phyloP scores from a whole-genome alignment of 805 yeast genomes.

The Ogataea neopini region DNA sequence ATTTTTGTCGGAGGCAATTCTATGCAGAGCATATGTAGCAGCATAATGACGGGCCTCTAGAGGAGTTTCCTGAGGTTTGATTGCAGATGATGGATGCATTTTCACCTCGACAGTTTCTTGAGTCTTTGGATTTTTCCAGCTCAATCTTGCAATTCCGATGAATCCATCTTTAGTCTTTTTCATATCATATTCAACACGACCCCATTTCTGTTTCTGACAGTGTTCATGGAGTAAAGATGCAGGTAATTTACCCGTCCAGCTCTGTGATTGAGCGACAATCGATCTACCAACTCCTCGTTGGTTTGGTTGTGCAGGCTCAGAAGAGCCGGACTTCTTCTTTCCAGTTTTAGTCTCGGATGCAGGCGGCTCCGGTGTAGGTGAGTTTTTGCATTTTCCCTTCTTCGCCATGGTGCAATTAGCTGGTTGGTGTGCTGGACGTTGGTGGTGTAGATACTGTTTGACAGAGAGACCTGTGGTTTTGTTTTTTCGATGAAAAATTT shows the following conservation, averaged over 20 bases:
- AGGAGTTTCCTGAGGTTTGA: slow-evolving; percentile 73
- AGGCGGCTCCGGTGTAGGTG: slow-evolving; percentile 10
- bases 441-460: too few species aligned
- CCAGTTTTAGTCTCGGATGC: slow-evolving; percentile 14
- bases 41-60: slow-evolving; percentile 88
- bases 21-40: slow-evolving; percentile 83
- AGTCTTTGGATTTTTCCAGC: slow-evolving; percentile 81
- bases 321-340: slow-evolving; percentile 5
- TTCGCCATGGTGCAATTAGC: slow-evolving; percentile 18
- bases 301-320: slow-evolving; percentile 6
- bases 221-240: slow-evolving; percentile 82
- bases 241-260: slow-evolving; percentile 96
- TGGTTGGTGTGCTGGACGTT: too few species aligned
- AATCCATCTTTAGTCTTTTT: slow-evolving; percentile 49
- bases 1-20: slow-evolving; percentile 79
- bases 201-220: slow-evolving; percentile 89
- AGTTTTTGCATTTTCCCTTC: slow-evolving; percentile 3
- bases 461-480: too few species aligned
- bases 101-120: slow-evolving; percentile 60
- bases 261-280: slow-evolving; percentile 64
- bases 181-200: slow-evolving; percentile 78
- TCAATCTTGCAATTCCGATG: slow-evolving; percentile 62
- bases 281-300: slow-evolving; percentile 36
- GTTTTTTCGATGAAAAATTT: slow-evolving; percentile 1
- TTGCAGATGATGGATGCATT: slow-evolving; percentile 50